Evolutionary conservation across 2,329 filamentous ascomycete species (phyloP).

Genomic region (Chrysoporthe deuterocubensis): DNA sequence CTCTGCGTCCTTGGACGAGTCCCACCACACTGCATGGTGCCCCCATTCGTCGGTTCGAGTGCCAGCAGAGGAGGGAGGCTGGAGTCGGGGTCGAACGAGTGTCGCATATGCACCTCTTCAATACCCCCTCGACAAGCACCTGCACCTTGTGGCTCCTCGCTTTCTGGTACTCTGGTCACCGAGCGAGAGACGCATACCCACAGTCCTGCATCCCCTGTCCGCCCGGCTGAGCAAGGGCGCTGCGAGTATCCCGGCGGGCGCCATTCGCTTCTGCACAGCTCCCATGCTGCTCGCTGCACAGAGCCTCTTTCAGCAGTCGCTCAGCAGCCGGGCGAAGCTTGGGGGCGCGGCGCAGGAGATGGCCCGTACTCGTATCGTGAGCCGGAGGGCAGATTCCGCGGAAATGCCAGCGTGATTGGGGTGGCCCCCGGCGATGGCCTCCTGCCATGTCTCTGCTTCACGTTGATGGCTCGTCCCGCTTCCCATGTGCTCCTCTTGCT

Average conservation of each 20-base stretch:
- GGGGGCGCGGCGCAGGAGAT: no score
- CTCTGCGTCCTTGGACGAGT: background rate
- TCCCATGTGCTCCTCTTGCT: no score
- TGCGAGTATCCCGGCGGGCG: background rate
- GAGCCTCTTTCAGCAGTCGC: background rate
- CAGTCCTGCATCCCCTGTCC: background rate
- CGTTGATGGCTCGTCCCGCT: background rate
- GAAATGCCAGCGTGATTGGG: background rate
- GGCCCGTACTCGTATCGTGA: no score
- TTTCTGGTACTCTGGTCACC: background rate
- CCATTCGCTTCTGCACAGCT: background rate
- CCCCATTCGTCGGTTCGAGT: background rate
- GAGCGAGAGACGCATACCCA: background rate
- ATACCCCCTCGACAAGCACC: background rate
- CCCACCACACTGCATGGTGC: background rate
- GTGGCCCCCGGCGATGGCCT: background rate
- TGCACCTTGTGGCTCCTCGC: background rate
- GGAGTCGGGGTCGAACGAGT: slow-evolving; percentile 1
- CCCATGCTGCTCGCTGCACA: background rate
- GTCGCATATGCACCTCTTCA: background rate
- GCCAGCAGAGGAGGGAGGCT: slow-evolving; percentile 4
- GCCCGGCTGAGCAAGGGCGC: background rate
- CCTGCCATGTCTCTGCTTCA: background rate
- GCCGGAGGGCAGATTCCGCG: background rate
- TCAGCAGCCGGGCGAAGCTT: no score